Conservation (phyloP, 192 early-diverging fungal genomes). For the Glomus cerebriforme region DNA sequence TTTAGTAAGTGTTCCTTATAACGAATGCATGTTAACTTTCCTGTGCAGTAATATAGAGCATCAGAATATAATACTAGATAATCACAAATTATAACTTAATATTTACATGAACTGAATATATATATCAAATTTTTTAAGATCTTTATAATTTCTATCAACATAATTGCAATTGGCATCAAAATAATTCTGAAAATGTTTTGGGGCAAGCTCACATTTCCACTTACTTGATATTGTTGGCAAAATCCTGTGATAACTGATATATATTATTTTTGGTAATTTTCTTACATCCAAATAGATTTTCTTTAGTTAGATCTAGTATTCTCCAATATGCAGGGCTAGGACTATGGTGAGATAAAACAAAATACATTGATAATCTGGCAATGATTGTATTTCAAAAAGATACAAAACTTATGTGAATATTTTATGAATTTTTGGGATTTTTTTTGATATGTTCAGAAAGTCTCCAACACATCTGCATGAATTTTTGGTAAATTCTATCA, state of each 20-base stretch:
- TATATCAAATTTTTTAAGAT: neutral
- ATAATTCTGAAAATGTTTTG: neutral
- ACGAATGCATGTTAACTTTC: neutral
- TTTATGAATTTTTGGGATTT: conserved; percentile 8
- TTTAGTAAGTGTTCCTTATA: neutral
- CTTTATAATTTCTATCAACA: neutral
- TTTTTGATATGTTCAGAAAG: conserved; percentile 28
- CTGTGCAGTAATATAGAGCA: neutral
- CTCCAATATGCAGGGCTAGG: conserved; percentile 26
- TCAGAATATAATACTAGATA: conserved; percentile 11
- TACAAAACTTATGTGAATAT: conserved; percentile 4
- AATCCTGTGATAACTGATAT: conserved; percentile 15
- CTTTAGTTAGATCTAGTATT: conserved; percentile 9
- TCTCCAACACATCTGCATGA: neutral
- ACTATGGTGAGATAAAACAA: conserved; percentile 5
- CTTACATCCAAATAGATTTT: conserved; percentile 16
- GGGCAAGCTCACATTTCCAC: neutral
- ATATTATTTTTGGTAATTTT: conserved; percentile 5
- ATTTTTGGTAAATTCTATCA: conserved; percentile 17
- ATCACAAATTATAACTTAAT: neutral
- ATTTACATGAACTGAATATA: conserved; percentile 5
- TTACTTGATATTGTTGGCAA: conserved; percentile 20
- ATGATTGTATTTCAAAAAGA: neutral
- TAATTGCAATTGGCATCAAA: conserved; percentile 5
- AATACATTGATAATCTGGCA: neutral